Conservation (phyloP, 768 basidiomycete species). For the Tricholoma hemisulphureum region DNA sequence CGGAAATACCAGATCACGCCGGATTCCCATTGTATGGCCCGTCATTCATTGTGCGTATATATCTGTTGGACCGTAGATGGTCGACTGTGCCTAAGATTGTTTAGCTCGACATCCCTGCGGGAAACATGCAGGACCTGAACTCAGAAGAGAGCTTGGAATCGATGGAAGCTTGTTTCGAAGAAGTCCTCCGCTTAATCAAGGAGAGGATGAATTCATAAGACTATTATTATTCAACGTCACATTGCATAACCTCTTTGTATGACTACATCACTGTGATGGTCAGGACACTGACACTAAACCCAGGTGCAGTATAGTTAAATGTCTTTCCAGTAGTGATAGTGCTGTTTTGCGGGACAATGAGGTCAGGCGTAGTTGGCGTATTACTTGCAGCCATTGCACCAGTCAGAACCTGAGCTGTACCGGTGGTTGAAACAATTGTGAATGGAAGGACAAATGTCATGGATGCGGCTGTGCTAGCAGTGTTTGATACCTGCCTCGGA, state of each 20-base stretch:
- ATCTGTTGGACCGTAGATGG: background rate
- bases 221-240: background rate
- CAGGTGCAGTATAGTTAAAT: slow-evolving; percentile 56
- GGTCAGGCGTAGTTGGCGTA: slow-evolving; percentile 48
- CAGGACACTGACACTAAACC: slow-evolving; percentile 40
- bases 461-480: slow-evolving; percentile 35
- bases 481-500: slow-evolving; percentile 50
- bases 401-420: slow-evolving; percentile 48
- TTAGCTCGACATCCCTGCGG: slow-evolving; percentile 66
- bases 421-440: slow-evolving; percentile 40
- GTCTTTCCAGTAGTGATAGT: slow-evolving; percentile 46
- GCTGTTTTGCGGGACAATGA: slow-evolving; percentile 45
- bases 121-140: slow-evolving; percentile 76
- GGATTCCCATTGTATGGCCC: slow-evolving; percentile 75
- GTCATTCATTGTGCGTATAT: slow-evolving; percentile 63
- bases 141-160: slow-evolving; percentile 50
- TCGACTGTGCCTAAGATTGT: background rate
- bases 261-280: slow-evolving; percentile 27
- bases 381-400: slow-evolving; percentile 54
- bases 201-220: slow-evolving; percentile 19
- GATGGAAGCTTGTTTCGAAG: slow-evolving; percentile 42
- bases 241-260: slow-evolving; percentile 9
- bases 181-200: slow-evolving; percentile 29
- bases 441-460: slow-evolving; percentile 59
- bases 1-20: slow-evolving; percentile 72